Conservation (phyloP, 1,139 yeast species). For the Hansenula lynferdii region DNA sequence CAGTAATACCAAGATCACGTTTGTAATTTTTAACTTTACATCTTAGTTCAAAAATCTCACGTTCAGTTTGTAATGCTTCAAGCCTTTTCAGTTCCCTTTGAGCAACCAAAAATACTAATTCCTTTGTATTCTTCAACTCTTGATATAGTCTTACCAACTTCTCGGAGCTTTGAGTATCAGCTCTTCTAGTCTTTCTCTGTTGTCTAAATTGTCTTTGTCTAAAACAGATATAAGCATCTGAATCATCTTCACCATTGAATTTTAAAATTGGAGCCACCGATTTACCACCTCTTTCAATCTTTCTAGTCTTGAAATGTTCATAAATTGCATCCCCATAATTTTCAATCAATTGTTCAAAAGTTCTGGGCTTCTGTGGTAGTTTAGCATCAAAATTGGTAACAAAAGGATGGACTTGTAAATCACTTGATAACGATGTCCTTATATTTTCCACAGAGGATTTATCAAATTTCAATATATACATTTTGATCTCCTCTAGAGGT, state of each 20-base stretch:
- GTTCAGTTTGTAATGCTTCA: constrained; percentile 55
- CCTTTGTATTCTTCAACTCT: constrained; percentile 76
- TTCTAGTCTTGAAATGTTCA: constrained; percentile 77
- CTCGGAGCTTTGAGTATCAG: constrained; percentile 89
- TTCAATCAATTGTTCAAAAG: constrained; percentile 50
- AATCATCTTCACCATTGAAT: constrained; percentile 85
- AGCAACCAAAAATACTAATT: constrained; percentile 63
- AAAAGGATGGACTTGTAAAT: constrained; percentile 30
- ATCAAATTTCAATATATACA: constrained; percentile 33
- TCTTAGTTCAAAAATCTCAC: constrained; percentile 64
- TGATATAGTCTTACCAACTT: constrained; percentile 68
- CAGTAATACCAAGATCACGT: constrained; percentile 69
- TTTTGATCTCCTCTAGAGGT: constrained; percentile 61
- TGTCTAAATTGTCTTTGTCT: constrained; percentile 94
- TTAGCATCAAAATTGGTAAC: constrained; percentile 45
- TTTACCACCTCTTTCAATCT: constrained; percentile 66
- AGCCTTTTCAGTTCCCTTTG: constrained; percentile 65
- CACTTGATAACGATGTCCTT: constrained; percentile 27
- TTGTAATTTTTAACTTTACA: constrained; percentile 68
- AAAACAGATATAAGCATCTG: constrained; percentile 93
- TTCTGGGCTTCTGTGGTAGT: constrained; percentile 32
- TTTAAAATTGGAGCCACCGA: constrained; percentile 69
- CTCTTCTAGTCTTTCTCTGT: constrained; percentile 93
- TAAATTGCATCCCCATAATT: constrained; percentile 66
- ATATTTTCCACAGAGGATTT: constrained; percentile 29